Conservation (phyloP, 768 basidiomycete genomes). For the Leccinum fibrillosum region DNA sequence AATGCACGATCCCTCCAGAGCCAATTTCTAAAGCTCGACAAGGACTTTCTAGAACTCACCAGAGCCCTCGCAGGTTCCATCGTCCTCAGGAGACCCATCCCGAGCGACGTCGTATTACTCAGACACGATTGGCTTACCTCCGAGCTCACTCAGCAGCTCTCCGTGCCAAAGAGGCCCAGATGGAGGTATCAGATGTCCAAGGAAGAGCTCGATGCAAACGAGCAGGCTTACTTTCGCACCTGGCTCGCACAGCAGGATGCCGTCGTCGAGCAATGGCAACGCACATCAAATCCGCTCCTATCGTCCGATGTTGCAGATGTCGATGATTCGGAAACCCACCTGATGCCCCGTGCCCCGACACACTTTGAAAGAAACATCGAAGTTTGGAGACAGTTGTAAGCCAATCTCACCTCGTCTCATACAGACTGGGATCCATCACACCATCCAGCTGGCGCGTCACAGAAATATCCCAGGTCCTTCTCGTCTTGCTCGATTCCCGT, state of each 20-base stretch:
- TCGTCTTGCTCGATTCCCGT: slow-evolving; percentile 85
- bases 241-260: slow-evolving; percentile 72
- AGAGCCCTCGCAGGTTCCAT: slow-evolving; percentile 52
- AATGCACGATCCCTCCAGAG: slow-evolving; percentile 57
- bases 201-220: slow-evolving; percentile 85
- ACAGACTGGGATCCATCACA: not conserved
- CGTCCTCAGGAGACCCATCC: slow-evolving; percentile 56
- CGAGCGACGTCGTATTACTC: slow-evolving; percentile 37
- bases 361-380: slow-evolving; percentile 90
- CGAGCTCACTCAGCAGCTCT: slow-evolving; percentile 5
- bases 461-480: slow-evolving; percentile 85
- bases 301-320: slow-evolving; percentile 3
- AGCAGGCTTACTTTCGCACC: slow-evolving; percentile 77
- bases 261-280: slow-evolving; percentile 51
- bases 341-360: slow-evolving; percentile 63
- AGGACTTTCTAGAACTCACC: slow-evolving; percentile 57
- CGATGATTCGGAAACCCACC: slow-evolving; percentile 14
- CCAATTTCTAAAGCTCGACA: slow-evolving; percentile 61
- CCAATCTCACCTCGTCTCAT: slow-evolving; percentile 13
- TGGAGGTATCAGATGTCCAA: slow-evolving; percentile 88
- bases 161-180: slow-evolving; percentile 67
- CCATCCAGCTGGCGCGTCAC: slow-evolving; percentile 81
- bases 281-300: slow-evolving; percentile 8
- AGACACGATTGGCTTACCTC: slow-evolving; percentile 9
- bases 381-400: slow-evolving; percentile 92